These are phyloP conservation scores for Pseudogymnoascus sp. DNA, from an alignment of 2,329 filamentous ascomycete genomes.

Conservation along the genomic window DNA sequence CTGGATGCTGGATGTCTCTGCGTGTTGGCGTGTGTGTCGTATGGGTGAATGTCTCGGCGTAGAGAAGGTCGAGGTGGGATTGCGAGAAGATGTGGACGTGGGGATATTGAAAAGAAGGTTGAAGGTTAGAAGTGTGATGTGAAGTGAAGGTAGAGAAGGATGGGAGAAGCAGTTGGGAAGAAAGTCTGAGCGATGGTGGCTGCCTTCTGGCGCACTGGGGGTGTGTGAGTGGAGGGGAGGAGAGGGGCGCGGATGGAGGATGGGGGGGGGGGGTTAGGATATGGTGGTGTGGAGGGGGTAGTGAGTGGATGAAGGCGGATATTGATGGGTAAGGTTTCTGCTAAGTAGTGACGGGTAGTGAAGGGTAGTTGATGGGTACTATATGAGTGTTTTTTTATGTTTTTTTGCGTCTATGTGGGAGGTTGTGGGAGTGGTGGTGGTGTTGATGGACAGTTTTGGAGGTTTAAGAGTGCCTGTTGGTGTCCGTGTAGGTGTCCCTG, in stretches of 20 bases:
- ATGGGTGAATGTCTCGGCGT: neutral
- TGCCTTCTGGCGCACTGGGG: neutral
- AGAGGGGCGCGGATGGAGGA: neutral
- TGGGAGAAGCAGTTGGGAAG: conserved; percentile 3
- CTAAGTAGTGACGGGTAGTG: neutral
- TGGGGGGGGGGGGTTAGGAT: neutral
- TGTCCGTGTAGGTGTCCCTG: neutral
- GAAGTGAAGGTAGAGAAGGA: neutral
- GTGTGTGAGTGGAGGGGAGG: conserved; percentile 1
- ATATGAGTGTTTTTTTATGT: no score
- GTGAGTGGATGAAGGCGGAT: neutral
- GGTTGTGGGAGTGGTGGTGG: no score
- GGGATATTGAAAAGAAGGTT: conserved; percentile 7
- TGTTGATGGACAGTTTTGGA: no score
- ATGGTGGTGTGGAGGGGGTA: neutral
- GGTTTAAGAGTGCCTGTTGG: neutral
- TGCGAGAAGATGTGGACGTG: neutral
- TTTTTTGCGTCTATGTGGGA: no score
- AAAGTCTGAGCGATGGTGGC: conserved; percentile 1
- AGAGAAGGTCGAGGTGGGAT: neutral
- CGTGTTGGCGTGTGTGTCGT: neutral
- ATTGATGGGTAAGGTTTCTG: neutral
- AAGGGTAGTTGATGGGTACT: no score
- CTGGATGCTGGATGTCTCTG: neutral
- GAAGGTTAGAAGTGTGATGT: neutral